phyloP scores from a whole-genome alignment of 192 early-diverging fungal genomes.

The Entomortierella beljakovae region DNA sequence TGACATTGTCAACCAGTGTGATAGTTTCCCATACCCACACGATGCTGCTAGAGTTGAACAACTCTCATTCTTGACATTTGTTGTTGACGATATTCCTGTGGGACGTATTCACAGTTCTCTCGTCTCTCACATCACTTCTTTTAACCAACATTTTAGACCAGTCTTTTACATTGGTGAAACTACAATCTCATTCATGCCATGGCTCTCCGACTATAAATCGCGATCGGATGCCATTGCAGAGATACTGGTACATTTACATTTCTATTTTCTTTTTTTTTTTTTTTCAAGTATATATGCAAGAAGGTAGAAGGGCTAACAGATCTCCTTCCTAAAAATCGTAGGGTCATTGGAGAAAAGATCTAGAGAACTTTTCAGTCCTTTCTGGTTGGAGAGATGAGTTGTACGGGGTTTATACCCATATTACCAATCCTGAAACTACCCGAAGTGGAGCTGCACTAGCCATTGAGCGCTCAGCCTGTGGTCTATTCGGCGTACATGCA shows the following conservation, averaged over 20 bases:
- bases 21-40: slow-evolving; percentile 57
- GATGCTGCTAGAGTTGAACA: slow-evolving; percentile 3
- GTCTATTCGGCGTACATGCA: slow-evolving; percentile 83
- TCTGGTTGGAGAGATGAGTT: slow-evolving; percentile 89
- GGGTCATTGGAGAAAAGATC: slow-evolving; percentile 37
- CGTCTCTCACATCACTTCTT: slow-evolving; percentile 41
- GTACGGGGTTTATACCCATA: slow-evolving; percentile 79
- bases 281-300: background rate
- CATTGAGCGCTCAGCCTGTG: slow-evolving; percentile 85
- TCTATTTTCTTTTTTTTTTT: background rate
- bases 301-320: background rate
- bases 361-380: slow-evolving; percentile 14
- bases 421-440: slow-evolving; percentile 33
- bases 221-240: slow-evolving; percentile 53
- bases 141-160: slow-evolving; percentile 39
- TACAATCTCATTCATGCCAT: slow-evolving; percentile 49
- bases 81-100: slow-evolving; percentile 46
- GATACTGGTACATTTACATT: slow-evolving; percentile 27
- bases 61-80: slow-evolving; percentile 43
- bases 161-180: slow-evolving; percentile 58
- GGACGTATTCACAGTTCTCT: slow-evolving; percentile 55
- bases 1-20: slow-evolving; percentile 60
- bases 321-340: background rate
- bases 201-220: slow-evolving; percentile 52
- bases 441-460: slow-evolving; percentile 59